Percentiles rank a stretch among this genome's conserved stretches.
These are phyloP conservation scores for Globisporangium nagaii DNA, from an alignment of 352 stramenopile genomes.

Conservation along the genomic window DNA sequence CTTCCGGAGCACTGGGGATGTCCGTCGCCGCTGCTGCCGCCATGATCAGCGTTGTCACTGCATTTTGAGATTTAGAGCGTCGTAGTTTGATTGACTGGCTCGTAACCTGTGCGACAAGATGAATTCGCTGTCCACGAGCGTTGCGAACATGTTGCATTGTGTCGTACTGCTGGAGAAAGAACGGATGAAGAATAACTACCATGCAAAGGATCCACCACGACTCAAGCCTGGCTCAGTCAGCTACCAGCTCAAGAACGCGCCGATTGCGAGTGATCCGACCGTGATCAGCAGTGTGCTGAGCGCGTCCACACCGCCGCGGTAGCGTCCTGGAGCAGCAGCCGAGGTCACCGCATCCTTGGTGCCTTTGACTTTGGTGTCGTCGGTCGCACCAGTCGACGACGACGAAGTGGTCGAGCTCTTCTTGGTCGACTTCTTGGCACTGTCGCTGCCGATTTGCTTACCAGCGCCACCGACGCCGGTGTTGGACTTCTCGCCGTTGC, in stretches of 20 bases:
- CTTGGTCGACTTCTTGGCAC: conserved; percentile 4
- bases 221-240: neutral
- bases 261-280: neutral
- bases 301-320: neutral
- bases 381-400: neutral
- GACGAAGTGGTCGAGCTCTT: conserved; percentile 12
- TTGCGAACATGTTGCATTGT: too few relatives aligned
- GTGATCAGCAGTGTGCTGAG: neutral
- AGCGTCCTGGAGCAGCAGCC: neutral
- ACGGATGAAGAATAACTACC: neutral
- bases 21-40: too few relatives aligned
- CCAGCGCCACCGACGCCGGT: conserved; percentile 1
- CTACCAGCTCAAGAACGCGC: neutral
- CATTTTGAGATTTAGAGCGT: neutral
- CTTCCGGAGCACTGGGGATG: neutral
- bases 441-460: neutral
- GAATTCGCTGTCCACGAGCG: too few relatives aligned
- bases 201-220: neutral
- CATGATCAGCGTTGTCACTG: neutral
- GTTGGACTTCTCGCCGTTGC: conserved; percentile 50
- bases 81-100: neutral
- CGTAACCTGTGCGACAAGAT: neutral
- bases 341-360: neutral
- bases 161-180: neutral
- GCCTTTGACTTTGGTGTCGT: neutral